These are phyloP conservation scores for Aspergillus viridinutans DNA, from an alignment of 2,329 filamentous ascomycete species.

Conservation along the genomic window DNA sequence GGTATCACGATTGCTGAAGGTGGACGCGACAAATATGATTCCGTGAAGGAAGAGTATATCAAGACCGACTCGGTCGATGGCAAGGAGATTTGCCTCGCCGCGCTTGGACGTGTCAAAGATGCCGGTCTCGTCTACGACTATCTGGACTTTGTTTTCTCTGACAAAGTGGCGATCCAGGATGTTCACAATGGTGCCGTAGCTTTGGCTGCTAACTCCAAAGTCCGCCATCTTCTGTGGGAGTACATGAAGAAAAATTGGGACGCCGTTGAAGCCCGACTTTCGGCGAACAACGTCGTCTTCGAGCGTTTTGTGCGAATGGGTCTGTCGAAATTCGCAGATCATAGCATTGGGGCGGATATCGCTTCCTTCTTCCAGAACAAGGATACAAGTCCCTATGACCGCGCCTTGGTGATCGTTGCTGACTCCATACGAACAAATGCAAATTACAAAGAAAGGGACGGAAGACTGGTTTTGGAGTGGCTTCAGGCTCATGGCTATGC, in stretches of 20 bases:
- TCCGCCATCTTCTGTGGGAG: slow-evolving; percentile 73
- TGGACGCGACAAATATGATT: slow-evolving; percentile 63
- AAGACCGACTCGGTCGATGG: slow-evolving; percentile 82
- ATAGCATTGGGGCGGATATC: slow-evolving; percentile 69
- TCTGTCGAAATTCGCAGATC: slow-evolving; percentile 73
- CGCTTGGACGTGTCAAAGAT: slow-evolving; percentile 71
- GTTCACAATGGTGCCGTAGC: slow-evolving; percentile 75
- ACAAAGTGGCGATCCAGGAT: slow-evolving; percentile 80
- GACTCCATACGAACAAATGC: slow-evolving; percentile 83
- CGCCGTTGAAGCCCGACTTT: slow-evolving; percentile 65
- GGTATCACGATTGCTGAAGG: slow-evolving; percentile 72
- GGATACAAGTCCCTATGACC: slow-evolving; percentile 80
- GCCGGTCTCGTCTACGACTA: slow-evolving; percentile 62
- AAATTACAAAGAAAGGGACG: slow-evolving; percentile 75
- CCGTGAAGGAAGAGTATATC: slow-evolving; percentile 80
- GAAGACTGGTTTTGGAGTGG: slow-evolving; percentile 72
- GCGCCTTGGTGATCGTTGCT: slow-evolving; percentile 76
- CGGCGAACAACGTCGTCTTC: slow-evolving; percentile 76
- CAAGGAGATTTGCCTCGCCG: slow-evolving; percentile 76
- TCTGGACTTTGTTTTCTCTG: slow-evolving; percentile 73
- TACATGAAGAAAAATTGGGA: slow-evolving; percentile 84
- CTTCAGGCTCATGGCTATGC: slow-evolving; percentile 60
- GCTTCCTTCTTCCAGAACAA: slow-evolving; percentile 78
- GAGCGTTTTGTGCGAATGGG: slow-evolving; percentile 82
- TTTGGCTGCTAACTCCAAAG: slow-evolving; percentile 68